phyloP scores from a whole-genome alignment of 140 eudicot genomes.

The Erigeron philadelphicus region DNA sequence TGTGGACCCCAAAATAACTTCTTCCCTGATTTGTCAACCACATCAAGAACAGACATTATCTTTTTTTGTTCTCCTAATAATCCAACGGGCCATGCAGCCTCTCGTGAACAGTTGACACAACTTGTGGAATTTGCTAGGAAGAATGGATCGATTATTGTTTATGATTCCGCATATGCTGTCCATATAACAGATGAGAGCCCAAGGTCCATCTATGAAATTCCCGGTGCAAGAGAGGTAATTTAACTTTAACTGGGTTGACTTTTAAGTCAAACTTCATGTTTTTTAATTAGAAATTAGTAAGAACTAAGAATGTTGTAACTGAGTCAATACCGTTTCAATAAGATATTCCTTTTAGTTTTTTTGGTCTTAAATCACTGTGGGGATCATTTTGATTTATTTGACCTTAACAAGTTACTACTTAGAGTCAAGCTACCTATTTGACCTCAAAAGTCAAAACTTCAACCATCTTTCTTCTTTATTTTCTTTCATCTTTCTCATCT shows the following conservation, averaged over 20 bases:
- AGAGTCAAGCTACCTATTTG: constrained; percentile 8
- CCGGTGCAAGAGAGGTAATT: constrained; percentile 78
- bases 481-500: not conserved
- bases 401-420: not conserved
- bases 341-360: not conserved
- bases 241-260: constrained; percentile 19
- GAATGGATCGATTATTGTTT: constrained; percentile 85
- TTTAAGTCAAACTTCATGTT: not conserved
- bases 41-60: constrained; percentile 70
- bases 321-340: not conserved
- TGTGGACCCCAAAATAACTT: constrained; percentile 72
- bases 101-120: constrained; percentile 54
- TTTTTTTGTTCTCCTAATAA: constrained; percentile 89
- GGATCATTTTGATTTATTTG: not conserved
- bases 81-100: constrained; percentile 86
- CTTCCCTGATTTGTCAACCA: constrained; percentile 67
- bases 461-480: not conserved
- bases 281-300: not conserved
- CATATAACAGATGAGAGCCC: constrained; percentile 72
- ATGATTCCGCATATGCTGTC: constrained; percentile 81
- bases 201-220: constrained; percentile 77
- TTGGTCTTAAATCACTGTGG: not conserved
- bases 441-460: constrained; percentile 14
- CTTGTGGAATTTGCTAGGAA: constrained; percentile 67
- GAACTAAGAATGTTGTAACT: not conserved